Conservation (phyloP, 1,139 yeast species). For the Kodamaea sp. region DNA sequence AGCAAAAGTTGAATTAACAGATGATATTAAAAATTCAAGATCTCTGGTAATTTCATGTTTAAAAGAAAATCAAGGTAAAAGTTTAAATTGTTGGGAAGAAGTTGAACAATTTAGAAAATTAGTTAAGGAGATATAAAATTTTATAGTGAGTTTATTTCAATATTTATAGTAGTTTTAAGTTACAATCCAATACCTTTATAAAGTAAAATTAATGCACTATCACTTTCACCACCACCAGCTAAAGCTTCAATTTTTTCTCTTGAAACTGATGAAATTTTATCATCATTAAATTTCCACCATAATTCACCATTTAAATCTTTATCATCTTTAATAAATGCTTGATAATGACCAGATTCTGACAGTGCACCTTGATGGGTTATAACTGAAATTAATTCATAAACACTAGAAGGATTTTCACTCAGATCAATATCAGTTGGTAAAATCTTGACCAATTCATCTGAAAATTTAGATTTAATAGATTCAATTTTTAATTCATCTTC, state of each 20-base stretch:
- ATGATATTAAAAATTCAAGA: conserved; percentile 45
- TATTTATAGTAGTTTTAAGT: conserved; percentile 8
- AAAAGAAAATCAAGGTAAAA: conserved; percentile 62
- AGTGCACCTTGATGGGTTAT: conserved; percentile 93
- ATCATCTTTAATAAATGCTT: conserved; percentile 75
- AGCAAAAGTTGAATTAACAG: conserved; percentile 32
- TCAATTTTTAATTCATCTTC: conserved; percentile 47
- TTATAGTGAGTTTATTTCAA: background rate
- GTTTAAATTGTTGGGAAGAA: conserved; percentile 86
- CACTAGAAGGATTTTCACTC: conserved; percentile 83
- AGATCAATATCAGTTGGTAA: conserved; percentile 36
- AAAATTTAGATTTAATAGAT: conserved; percentile 44
- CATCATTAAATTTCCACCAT: conserved; percentile 97
- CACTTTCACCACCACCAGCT: conserved; percentile 98
- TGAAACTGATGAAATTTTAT: conserved; percentile 72
- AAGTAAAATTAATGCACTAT: conserved; percentile 83
- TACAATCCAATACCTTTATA: conserved; percentile 73
- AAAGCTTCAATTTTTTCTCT: conserved; percentile 78
- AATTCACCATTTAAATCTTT: conserved; percentile 59
- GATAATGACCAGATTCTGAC: conserved; percentile 97
- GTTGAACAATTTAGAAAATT: conserved; percentile 67
- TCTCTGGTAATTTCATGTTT: conserved; percentile 62
- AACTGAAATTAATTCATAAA: conserved; percentile 78
- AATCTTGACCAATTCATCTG: conserved; percentile 38
- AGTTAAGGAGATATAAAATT: conserved; percentile 31